phyloP scores from a whole-genome alignment of 73 alveolate genomes.

The Effrenium voratum region DNA sequence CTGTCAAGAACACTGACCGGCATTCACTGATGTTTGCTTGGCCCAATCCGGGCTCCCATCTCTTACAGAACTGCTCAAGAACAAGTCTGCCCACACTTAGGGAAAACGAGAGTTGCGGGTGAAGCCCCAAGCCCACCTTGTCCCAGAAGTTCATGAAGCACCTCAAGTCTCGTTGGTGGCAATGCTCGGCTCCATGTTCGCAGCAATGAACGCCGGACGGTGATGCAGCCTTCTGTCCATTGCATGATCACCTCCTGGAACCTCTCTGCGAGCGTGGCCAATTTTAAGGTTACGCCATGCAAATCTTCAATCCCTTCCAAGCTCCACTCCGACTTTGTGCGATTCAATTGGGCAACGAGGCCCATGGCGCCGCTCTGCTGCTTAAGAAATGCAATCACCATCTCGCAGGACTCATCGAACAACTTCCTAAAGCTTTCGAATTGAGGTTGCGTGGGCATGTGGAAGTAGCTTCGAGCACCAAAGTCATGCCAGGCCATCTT shows the following conservation, averaged over 20 bases:
- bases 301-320: not conserved
- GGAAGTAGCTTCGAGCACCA: conserved; percentile 34
- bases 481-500: conserved; percentile 26
- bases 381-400: not conserved
- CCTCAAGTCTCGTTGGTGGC: conserved; percentile 5
- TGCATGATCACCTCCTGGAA: conserved; percentile 20
- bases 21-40: too few relatives aligned
- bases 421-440: not conserved
- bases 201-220: conserved; percentile 17
- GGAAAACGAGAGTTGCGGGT: too few relatives aligned
- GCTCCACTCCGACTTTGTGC: not conserved
- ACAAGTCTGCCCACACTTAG: too few relatives aligned
- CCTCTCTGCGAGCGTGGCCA: conserved; percentile 32
- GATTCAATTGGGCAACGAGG: not conserved
- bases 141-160: not conserved
- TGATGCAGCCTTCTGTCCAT: conserved; percentile 26
- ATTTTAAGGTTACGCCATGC: not conserved
- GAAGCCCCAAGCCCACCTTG: conserved; percentile 33
- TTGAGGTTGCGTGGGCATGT: not conserved
- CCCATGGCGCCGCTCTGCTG: not conserved
- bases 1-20: too few relatives aligned
- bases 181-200: conserved; percentile 18
- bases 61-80: too few relatives aligned
- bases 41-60: too few relatives aligned
- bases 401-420: not conserved